Evolutionary conservation across 768 basidiomycete species (phyloP).

Genomic region (Mycena polygramma): DNA sequence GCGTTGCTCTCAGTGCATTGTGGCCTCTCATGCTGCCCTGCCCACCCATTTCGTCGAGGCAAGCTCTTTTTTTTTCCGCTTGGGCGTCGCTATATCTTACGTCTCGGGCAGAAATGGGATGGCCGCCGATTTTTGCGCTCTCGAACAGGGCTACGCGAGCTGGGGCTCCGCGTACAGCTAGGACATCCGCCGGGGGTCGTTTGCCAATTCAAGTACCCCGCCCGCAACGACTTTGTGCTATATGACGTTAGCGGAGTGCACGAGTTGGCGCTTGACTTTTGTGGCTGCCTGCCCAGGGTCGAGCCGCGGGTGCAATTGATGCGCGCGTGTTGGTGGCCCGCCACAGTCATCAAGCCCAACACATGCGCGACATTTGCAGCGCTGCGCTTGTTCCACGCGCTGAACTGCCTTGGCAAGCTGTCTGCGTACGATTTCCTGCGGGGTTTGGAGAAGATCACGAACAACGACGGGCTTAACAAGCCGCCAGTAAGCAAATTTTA

Average conservation of each 20-base stretch:
- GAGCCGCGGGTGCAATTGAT: slow-evolving; percentile 20
- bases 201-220: neutral
- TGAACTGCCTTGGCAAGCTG: slow-evolving; percentile 32
- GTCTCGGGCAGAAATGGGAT: slow-evolving; percentile 2
- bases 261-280: slow-evolving; percentile 25
- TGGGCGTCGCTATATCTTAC: neutral
- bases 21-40: neutral
- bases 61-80: neutral
- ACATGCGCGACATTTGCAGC: slow-evolving; percentile 30
- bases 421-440: slow-evolving; percentile 32
- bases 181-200: slow-evolving; percentile 3
- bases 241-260: slow-evolving; percentile 29
- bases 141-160: slow-evolving; percentile 5
- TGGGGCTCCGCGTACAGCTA: slow-evolving; percentile 32
- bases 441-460: slow-evolving; percentile 4
- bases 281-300: slow-evolving; percentile 18
- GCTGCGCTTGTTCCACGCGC: slow-evolving; percentile 29
- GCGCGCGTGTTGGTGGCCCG: slow-evolving; percentile 32
- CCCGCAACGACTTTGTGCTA: slow-evolving; percentile 12
- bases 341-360: slow-evolving; percentile 17
- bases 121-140: slow-evolving; percentile 6
- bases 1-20: slow-evolving; percentile 1
- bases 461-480: slow-evolving; percentile 19
- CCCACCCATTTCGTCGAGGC: slow-evolving; percentile 21
- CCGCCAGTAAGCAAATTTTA: neutral